These are phyloP conservation scores for Zasmidium citrigriseum DNA, from an alignment of 2,329 filamentous ascomycete genomes.

Conservation along the genomic window DNA sequence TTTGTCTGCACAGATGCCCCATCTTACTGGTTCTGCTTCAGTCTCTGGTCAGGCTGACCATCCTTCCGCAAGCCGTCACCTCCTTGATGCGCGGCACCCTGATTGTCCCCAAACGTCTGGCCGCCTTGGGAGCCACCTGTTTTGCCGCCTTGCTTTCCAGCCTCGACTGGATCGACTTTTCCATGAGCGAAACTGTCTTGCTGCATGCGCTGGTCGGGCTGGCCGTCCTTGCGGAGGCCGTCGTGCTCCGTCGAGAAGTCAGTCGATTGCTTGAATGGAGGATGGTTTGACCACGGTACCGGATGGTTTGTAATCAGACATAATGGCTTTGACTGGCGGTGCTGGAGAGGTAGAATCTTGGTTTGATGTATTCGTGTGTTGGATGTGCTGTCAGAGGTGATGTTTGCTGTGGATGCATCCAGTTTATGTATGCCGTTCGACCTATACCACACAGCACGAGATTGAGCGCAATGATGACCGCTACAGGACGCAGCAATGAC, in stretches of 20 bases:
- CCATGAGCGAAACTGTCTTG: constrained; percentile 46
- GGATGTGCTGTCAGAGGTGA: neutral
- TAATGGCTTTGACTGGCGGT: constrained; percentile 16
- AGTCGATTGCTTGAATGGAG: neutral
- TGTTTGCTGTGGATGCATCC: neutral
- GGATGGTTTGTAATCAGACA: constrained; percentile 41
- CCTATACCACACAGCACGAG: neutral
- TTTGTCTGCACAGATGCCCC: no score
- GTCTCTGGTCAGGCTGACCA: neutral
- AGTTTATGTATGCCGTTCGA: neutral
- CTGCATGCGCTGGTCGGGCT: constrained; percentile 43
- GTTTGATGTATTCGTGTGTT: constrained; percentile 4
- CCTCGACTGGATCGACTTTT: constrained; percentile 44
- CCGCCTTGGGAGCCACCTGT: constrained; percentile 26
- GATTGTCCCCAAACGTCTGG: constrained; percentile 24
- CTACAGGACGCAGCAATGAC: neutral
- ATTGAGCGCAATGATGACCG: neutral
- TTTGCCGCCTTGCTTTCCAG: constrained; percentile 42
- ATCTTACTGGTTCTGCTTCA: neutral
- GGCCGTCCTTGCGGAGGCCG: constrained; percentile 46
- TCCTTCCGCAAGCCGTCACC: neutral
- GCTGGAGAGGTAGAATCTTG: constrained; percentile 10
- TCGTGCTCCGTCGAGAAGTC: constrained; percentile 38
- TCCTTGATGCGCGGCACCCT: neutral
- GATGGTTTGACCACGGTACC: constrained; percentile 16